Conservation (phyloP, 2,329 filamentous ascomycete species). For the Aspergillus sp. region DNA sequence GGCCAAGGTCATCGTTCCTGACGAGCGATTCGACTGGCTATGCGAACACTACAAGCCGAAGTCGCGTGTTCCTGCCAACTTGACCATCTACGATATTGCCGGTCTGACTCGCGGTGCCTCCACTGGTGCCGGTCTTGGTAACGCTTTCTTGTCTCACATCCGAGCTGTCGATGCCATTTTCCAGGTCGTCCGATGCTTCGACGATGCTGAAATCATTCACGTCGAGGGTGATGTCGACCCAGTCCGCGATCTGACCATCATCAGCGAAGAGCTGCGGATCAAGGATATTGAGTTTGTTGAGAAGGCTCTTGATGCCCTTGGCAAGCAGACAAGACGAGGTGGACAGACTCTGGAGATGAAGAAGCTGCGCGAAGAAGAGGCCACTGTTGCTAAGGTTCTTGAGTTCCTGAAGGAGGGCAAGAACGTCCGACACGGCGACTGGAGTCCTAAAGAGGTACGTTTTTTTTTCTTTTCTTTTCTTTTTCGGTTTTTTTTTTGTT, state of each 20-base stretch:
- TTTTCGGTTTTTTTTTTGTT: constrained; percentile 18
- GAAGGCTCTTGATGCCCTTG: constrained; percentile 86
- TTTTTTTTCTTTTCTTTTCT: constrained; percentile 18
- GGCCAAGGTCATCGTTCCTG: constrained; percentile 93
- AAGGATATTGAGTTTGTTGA: constrained; percentile 99
- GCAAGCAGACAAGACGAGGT: constrained; percentile 92
- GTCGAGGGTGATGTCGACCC: constrained; percentile 99
- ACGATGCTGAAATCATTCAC: constrained; percentile 99
- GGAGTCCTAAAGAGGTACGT: constrained; percentile 89
- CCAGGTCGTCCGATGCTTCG: constrained; percentile 94
- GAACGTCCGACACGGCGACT: constrained; percentile 87
- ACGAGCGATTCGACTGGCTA: constrained; percentile 94
- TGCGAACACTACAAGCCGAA: constrained; percentile 97
- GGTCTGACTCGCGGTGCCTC: constrained; percentile 94
- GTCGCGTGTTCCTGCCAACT: constrained; percentile 91
- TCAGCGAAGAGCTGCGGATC: constrained; percentile 91
- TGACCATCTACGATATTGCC: constrained; percentile 98
- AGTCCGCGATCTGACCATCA: constrained; percentile 89
- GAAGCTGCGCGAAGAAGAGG: constrained; percentile 92
- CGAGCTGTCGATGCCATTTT: constrained; percentile 98
- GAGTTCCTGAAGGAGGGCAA: constrained; percentile 82
- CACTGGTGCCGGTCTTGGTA: constrained; percentile 94
- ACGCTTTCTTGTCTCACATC: constrained; percentile 97
- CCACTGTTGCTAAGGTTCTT: constrained; percentile 86
- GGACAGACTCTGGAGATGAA: constrained; percentile 97